Conservation (phyloP, 495 filamentous ascomycete genomes). For the Aspergillus ostianus region DNA sequence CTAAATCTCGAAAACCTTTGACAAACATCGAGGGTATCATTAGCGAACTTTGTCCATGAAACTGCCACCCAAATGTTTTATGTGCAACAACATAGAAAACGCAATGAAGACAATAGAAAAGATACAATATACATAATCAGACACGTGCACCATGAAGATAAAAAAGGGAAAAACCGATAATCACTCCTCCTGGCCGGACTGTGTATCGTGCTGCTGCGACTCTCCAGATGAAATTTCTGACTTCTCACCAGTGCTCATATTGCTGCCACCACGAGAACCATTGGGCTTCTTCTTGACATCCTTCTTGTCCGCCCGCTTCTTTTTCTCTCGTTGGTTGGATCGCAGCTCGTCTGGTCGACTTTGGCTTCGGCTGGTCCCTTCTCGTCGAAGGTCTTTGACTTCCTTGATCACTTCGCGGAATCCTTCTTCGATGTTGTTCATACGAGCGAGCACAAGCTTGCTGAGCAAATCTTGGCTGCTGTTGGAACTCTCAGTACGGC, state of each 20-base stretch:
- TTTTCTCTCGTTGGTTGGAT: conserved; percentile 26
- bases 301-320: conserved; percentile 32
- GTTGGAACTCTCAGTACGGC: conserved; percentile 31
- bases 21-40: not conserved
- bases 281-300: conserved; percentile 24
- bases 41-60: conserved; percentile 6
- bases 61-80: conserved; percentile 11
- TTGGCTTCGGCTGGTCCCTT: conserved; percentile 33
- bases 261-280: conserved; percentile 19
- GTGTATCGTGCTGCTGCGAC: conserved; percentile 2
- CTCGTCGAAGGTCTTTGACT: conserved; percentile 60
- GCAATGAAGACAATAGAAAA: not conserved
- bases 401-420: conserved; percentile 83
- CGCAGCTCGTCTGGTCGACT: conserved; percentile 30
- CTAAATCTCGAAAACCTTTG: not conserved
- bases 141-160: not conserved
- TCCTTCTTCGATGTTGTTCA: conserved; percentile 85
- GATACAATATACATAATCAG: not conserved
- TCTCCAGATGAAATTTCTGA: conserved; percentile 6
- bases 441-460: conserved; percentile 81
- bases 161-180: not conserved
- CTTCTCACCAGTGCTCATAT: conserved; percentile 21
- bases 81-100: not conserved
- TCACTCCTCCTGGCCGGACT: not conserved
- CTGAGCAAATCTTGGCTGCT: conserved; percentile 69